phyloP scores from a whole-genome alignment of 257 asterid species.

The Penstemon davidsonii region DNA sequence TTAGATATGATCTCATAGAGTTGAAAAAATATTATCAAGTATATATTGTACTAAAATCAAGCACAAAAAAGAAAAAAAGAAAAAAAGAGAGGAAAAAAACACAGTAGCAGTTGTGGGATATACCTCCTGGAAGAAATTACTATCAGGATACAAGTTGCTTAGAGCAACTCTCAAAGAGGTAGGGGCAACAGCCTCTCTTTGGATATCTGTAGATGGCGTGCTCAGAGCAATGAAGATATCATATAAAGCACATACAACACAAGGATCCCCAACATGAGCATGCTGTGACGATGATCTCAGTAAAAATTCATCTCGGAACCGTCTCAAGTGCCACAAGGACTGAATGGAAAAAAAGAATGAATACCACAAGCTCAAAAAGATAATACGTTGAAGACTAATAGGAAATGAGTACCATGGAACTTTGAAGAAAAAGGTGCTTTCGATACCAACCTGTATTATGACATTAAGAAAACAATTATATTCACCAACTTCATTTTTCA shows the following conservation, averaged over 20 bases:
- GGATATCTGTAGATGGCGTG: slow-evolving; percentile 48
- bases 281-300: slow-evolving; percentile 66
- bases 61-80: neutral
- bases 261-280: slow-evolving; percentile 90
- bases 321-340: slow-evolving; percentile 92
- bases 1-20: slow-evolving; percentile 6
- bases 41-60: slow-evolving; percentile 14
- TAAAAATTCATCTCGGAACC: slow-evolving; percentile 84
- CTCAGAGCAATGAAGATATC: slow-evolving; percentile 78
- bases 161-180: slow-evolving; percentile 85
- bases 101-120: slow-evolving; percentile 18
- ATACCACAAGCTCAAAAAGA: slow-evolving; percentile 27
- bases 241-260: slow-evolving; percentile 82
- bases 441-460: slow-evolving; percentile 83
- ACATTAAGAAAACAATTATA: slow-evolving; percentile 97
- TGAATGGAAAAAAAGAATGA: slow-evolving; percentile 30
- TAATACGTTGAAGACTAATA: slow-evolving; percentile 23
- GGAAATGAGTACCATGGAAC: slow-evolving; percentile 11
- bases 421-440: slow-evolving; percentile 16
- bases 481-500: slow-evolving; percentile 92
- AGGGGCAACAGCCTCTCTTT: slow-evolving; percentile 80
- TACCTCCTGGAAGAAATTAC: slow-evolving; percentile 96
- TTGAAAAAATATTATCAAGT: neutral
- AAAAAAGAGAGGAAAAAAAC: slow-evolving; percentile 7
- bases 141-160: slow-evolving; percentile 86